A percentile compares a stretch with the other conserved stretches of the same genome.
Evolutionary conservation across 768 basidiomycete species (phyloP).

Genomic region (Lactarius sanguifluus): DNA sequence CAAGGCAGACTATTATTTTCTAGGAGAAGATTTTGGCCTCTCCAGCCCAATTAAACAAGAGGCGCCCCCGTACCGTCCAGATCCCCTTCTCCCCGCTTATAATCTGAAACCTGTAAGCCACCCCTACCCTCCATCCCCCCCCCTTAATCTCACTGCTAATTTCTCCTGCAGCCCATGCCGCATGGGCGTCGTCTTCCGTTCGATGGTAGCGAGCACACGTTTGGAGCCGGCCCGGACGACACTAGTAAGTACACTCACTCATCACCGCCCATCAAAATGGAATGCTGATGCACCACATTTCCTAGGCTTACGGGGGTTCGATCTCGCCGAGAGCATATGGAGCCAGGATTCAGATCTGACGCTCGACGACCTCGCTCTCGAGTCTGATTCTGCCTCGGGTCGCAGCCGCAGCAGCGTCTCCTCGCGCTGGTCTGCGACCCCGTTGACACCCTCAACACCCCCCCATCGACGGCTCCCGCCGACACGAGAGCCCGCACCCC

Average conservation of each 20-base stretch:
- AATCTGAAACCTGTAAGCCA: constrained; percentile 11
- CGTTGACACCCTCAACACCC: constrained; percentile 8
- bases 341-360: constrained; percentile 26
- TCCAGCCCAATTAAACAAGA: constrained; percentile 8
- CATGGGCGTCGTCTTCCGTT: neutral
- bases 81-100: constrained; percentile 7
- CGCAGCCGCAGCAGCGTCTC: constrained; percentile 15
- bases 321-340: constrained; percentile 29
- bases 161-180: constrained; percentile 3
- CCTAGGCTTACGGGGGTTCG: constrained; percentile 23
- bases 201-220: neutral
- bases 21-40: constrained; percentile 13
- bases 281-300: neutral
- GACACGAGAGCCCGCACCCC: neutral
- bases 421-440: constrained; percentile 20
- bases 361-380: constrained; percentile 25
- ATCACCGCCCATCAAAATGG: constrained; percentile 16
- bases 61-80: constrained; percentile 19
- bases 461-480: constrained; percentile 4
- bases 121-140: neutral
- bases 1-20: constrained; percentile 7
- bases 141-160: neutral
- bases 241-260: constrained; percentile 2
- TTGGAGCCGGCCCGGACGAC: constrained; percentile 4
- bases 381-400: constrained; percentile 20